Percentiles rank a stretch among this genome's conserved stretches.
phyloP scores from a whole-genome alignment of 495 filamentous ascomycete genomes.

The Penicillium macrosclerotiorum region DNA sequence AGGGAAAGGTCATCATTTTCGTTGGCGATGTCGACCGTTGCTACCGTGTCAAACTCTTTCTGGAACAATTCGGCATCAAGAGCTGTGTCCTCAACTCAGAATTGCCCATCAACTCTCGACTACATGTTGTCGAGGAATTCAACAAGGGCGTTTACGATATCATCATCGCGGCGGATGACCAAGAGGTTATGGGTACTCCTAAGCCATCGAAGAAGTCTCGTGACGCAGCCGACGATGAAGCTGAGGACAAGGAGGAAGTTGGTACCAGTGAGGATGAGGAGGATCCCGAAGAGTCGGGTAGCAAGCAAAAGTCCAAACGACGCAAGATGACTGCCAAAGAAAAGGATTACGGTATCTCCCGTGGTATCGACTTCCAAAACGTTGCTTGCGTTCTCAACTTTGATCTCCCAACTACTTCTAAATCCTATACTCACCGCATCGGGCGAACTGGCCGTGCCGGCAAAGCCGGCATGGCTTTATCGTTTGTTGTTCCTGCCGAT shows the following conservation, averaged over 20 bases:
- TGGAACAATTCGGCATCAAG: conserved; percentile 94
- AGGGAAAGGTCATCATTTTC: conserved; percentile 93
- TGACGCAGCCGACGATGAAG: conserved; percentile 22
- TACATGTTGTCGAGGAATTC: conserved; percentile 96
- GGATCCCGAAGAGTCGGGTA: conserved; percentile 18
- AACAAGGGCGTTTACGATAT: conserved; percentile 96
- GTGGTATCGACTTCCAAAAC: conserved; percentile 95
- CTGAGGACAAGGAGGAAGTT: conserved; percentile 25
- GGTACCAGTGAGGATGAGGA: conserved; percentile 37
- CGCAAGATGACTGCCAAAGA: conserved; percentile 59
- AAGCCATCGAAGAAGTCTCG: conserved; percentile 38
- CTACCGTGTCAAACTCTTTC: conserved; percentile 90
- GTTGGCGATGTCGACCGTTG: conserved; percentile 90
- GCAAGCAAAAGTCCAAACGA: conserved; percentile 51
- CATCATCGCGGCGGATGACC: conserved; percentile 93
- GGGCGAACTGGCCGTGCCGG: conserved; percentile 91
- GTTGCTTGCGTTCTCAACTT: conserved; percentile 96
- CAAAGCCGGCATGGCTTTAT: conserved; percentile 89
- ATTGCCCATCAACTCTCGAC: conserved; percentile 83
- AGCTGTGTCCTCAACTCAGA: conserved; percentile 95
- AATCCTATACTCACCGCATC: conserved; percentile 93
- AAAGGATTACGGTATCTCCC: conserved; percentile 87
- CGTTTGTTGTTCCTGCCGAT: conserved; percentile 80
- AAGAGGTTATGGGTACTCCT: conserved; percentile 69
- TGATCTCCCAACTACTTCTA: conserved; percentile 83